phyloP scores from a whole-genome alignment of 805 yeast genomes.

The Yamadazyma phyllophila region DNA sequence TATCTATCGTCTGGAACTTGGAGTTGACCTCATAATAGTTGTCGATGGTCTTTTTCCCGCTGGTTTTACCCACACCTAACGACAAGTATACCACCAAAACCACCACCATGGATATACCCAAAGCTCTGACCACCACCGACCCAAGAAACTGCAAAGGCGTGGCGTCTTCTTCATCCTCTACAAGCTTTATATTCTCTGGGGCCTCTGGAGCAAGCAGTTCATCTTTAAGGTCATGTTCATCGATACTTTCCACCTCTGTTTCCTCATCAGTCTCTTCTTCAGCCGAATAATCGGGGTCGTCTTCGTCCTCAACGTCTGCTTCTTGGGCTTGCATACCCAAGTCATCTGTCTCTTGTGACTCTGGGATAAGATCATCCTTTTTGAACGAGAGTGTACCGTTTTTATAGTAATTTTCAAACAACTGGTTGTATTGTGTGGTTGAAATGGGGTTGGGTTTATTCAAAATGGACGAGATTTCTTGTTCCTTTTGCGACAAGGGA shows the following conservation, averaged over 20 bases:
- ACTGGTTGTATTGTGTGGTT: slow-evolving; percentile 9
- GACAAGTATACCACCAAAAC: not conserved
- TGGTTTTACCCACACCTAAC: not conserved
- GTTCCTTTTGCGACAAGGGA: slow-evolving; percentile 6
- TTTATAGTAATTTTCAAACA: slow-evolving; percentile 6
- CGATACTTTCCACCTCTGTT: slow-evolving; percentile 9
- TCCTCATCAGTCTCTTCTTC: not conserved
- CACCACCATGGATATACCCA: not conserved
- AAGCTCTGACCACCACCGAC: not conserved
- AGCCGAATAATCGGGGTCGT: slow-evolving; percentile 5
- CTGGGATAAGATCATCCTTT: not conserved
- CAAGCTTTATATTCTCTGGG: not conserved
- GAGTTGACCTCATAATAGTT: slow-evolving; percentile 15
- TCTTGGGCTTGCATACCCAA: too few relatives aligned
- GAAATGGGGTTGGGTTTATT: not conserved
- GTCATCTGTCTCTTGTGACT: too few relatives aligned
- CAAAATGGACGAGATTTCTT: slow-evolving; percentile 5
- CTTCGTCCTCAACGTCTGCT: not conserved
- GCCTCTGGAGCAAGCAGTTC: not conserved
- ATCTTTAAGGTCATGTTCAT: not conserved
- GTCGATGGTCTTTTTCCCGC: slow-evolving; percentile 2
- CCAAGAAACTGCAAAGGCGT: not conserved
- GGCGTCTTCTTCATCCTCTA: not conserved
- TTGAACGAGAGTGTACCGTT: not conserved
- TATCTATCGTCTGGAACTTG: slow-evolving; percentile 15